Conservation (phyloP, 768 basidiomycete genomes). For the Termitomyces sp. region DNA sequence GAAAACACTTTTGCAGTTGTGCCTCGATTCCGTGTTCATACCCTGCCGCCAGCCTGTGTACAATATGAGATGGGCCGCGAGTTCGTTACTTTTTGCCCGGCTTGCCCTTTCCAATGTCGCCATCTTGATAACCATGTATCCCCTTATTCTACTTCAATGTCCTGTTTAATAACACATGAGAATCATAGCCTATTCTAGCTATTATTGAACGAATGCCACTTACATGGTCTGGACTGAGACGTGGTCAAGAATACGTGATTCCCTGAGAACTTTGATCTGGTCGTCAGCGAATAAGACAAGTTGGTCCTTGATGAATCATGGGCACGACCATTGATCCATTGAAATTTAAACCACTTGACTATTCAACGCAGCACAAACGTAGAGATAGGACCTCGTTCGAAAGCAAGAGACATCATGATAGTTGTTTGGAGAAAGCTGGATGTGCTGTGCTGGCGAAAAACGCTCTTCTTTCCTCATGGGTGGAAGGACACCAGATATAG, state of each 20-base stretch:
- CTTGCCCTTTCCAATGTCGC: background rate
- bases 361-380: background rate
- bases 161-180: background rate
- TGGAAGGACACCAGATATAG: background rate
- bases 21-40: background rate
- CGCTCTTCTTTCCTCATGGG: background rate
- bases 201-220: background rate
- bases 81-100: background rate
- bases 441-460: background rate
- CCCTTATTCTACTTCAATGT: background rate
- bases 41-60: background rate
- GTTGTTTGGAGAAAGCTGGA: background rate
- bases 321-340: background rate
- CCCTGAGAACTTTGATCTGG: background rate
- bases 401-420: background rate
- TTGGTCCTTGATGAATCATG: background rate
- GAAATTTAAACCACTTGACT: no score
- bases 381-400: background rate
- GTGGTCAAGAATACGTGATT: no score
- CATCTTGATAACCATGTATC: background rate
- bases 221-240: background rate
- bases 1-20: background rate
- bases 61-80: background rate
- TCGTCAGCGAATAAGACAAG: background rate
- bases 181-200: background rate